Percentiles rank a stretch among this genome's conserved stretches.
These are phyloP conservation scores for Ganoderma boninense DNA, from an alignment of 1,284 basidiomycete genomes.

Conservation along the genomic window DNA sequence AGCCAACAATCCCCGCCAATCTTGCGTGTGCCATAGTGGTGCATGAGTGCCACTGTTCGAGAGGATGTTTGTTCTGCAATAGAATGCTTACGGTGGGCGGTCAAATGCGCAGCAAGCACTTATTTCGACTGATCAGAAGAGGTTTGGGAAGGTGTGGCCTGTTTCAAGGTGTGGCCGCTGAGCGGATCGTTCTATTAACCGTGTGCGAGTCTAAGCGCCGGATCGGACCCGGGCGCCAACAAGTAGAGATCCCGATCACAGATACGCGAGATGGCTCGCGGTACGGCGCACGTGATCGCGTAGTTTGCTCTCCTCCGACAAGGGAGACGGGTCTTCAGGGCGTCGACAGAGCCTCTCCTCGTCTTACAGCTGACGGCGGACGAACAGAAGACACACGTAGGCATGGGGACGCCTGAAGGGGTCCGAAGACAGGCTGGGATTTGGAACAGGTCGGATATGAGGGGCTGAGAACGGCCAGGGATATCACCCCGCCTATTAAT, in stretches of 20 bases:
- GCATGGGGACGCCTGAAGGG: conserved; percentile 5
- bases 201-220: background rate
- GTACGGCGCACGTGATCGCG: conserved; percentile 30
- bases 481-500: conserved; percentile 34
- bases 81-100: background rate
- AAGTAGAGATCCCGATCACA: conserved; percentile 24
- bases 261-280: conserved; percentile 25
- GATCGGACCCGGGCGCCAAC: background rate
- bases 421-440: background rate
- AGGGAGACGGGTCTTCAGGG: background rate
- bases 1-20: background rate
- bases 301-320: conserved; percentile 4
- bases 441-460: conserved; percentile 22
- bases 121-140: background rate
- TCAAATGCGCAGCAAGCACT: no score
- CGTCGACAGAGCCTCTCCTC: background rate
- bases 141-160: background rate
- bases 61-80: background rate
- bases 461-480: conserved; percentile 22
- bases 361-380: background rate
- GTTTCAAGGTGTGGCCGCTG: background rate
- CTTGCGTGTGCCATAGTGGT: background rate
- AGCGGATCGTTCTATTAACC: background rate
- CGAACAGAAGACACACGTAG: conserved; percentile 4
- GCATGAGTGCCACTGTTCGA: no score